These are phyloP conservation scores for Smallanthus sonchifolius DNA, from an alignment of 129 eudicot genomes.

Conservation along the genomic window DNA sequence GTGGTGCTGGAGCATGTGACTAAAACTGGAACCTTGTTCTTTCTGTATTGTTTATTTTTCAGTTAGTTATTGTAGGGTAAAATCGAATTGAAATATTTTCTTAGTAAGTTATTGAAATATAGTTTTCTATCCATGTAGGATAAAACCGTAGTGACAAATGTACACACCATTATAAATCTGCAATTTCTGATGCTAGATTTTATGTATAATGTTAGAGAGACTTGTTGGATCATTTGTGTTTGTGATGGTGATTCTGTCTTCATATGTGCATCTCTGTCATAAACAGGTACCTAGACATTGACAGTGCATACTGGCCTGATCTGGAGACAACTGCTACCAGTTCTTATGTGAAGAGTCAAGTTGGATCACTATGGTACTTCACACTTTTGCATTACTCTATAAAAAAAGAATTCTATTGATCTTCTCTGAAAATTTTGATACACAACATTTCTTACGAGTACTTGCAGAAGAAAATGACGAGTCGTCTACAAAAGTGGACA, in stretches of 20 bases:
- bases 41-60: not conserved
- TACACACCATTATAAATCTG: not conserved
- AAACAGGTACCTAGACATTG: constrained; percentile 69
- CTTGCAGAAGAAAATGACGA: constrained; percentile 61
- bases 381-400: not conserved
- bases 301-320: constrained; percentile 68
- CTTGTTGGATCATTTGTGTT: not conserved
- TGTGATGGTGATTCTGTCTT: not conserved
- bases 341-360: constrained; percentile 59
- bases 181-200: not conserved
- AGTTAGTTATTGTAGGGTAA: not conserved
- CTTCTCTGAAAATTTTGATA: constrained; percentile 16
- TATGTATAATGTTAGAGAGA: not conserved
- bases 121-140: not conserved
- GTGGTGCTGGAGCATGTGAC: no score
- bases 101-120: not conserved
- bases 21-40: no score
- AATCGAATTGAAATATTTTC: not conserved
- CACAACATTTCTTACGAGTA: constrained; percentile 58
- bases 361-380: constrained; percentile 70
- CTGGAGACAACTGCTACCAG: constrained; percentile 70
- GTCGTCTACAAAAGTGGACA: constrained; percentile 42
- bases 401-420: not conserved
- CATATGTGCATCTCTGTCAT: constrained; percentile 9
- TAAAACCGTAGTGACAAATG: not conserved